Percentiles rank a stretch among this genome's conserved stretches.
phyloP scores from a whole-genome alignment of 495 filamentous ascomycete genomes.

The Aspergillus homomorphus region DNA sequence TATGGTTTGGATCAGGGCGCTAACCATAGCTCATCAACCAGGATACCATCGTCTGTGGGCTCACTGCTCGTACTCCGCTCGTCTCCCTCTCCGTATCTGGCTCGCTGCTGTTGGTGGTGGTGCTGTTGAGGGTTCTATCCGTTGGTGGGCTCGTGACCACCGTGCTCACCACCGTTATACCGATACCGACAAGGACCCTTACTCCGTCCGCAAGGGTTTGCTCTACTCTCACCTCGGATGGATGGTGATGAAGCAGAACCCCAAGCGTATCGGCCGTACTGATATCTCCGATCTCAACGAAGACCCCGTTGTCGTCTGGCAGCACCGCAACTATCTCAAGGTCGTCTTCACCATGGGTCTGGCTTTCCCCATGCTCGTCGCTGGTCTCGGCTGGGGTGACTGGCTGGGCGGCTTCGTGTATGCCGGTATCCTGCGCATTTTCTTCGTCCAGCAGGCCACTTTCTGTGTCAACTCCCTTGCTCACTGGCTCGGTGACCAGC shows the following conservation, averaged over 20 bases:
- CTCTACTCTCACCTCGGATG: constrained; percentile 84
- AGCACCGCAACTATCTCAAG: constrained; percentile 81
- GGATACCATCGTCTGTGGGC: constrained; percentile 85
- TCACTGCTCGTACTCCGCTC: constrained; percentile 79
- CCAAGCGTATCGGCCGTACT: constrained; percentile 75
- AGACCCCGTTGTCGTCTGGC: constrained; percentile 80
- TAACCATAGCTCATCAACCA: constrained; percentile 8
- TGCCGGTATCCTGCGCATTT: constrained; percentile 79
- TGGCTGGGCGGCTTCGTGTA: constrained; percentile 83
- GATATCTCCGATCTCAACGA: constrained; percentile 89
- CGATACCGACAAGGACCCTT: constrained; percentile 92
- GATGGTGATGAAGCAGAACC: constrained; percentile 83
- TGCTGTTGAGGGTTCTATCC: constrained; percentile 82
- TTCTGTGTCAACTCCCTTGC: constrained; percentile 94
- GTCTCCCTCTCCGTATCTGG: constrained; percentile 73
- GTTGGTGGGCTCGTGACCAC: constrained; percentile 90
- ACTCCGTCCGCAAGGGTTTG: constrained; percentile 87
- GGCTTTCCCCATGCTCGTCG: constrained; percentile 70
- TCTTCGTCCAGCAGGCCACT: constrained; percentile 90
- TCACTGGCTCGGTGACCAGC: constrained; percentile 91
- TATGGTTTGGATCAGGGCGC: neutral
- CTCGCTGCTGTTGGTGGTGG: constrained; percentile 80
- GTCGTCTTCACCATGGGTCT: constrained; percentile 76
- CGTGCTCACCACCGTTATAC: constrained; percentile 92
- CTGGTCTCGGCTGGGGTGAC: constrained; percentile 76